Conservation (phyloP, 2,329 filamentous ascomycete genomes). For the Fusarium sp. region DNA sequence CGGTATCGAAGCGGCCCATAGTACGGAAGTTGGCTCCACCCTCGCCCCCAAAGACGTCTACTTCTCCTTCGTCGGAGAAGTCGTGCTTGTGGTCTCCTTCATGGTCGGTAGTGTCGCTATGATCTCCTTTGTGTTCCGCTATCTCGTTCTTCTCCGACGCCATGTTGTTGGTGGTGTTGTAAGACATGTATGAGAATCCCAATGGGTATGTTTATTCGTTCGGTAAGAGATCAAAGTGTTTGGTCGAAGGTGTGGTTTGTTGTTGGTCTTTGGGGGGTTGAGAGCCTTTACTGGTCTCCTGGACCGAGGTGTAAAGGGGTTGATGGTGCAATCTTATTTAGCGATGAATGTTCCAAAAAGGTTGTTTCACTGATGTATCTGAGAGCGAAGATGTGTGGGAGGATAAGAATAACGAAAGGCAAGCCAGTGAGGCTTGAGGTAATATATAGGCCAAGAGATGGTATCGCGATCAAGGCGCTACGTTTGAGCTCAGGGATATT, state of each 20-base stretch:
- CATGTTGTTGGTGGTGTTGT: constrained; percentile 22
- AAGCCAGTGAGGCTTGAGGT: constrained; percentile 16
- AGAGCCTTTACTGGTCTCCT: constrained; percentile 17
- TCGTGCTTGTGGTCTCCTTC: constrained; percentile 10
- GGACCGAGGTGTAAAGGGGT: constrained; percentile 18
- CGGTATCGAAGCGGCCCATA: constrained; percentile 21
- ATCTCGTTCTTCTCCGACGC: constrained; percentile 17
- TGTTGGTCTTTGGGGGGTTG: constrained; percentile 7
- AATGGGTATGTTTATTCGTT: neutral
- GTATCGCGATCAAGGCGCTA: constrained; percentile 17
- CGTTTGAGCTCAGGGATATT: constrained; percentile 7
- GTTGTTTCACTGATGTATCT: constrained; percentile 10
- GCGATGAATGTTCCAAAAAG: constrained; percentile 18
- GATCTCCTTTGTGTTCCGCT: constrained; percentile 10
- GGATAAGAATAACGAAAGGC: constrained; percentile 14
- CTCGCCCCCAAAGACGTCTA: constrained; percentile 14
- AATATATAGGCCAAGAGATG: constrained; percentile 22
- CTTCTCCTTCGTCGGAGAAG: neutral
- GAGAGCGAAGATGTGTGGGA: constrained; percentile 13
- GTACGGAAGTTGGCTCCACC: constrained; percentile 18
- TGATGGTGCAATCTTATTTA: constrained; percentile 19
- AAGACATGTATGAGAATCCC: constrained; percentile 11
- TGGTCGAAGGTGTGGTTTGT: neutral
- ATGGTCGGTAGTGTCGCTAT: constrained; percentile 17
- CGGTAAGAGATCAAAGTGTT: constrained; percentile 1